Evolutionary conservation across 352 stramenopile species (phyloP).

Genomic region (Hyaloperonospora brassicae): DNA sequence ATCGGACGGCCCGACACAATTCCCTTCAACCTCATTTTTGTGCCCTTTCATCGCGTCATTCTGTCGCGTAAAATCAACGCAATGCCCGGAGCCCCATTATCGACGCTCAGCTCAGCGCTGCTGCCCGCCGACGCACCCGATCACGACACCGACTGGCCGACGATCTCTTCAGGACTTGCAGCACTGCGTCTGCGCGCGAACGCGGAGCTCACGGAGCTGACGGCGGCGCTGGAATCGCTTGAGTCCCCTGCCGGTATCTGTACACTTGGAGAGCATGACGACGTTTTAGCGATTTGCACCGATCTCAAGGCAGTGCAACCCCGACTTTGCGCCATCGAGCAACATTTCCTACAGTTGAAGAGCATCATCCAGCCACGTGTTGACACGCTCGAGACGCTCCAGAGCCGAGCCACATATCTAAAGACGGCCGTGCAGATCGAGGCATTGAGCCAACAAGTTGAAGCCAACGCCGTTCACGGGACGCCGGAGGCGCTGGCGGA

Average conservation of each 20-base stretch:
- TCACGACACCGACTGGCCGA: conserved; percentile 18
- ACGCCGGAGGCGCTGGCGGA: conserved; percentile 36
- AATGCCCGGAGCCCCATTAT: conserved; percentile 7
- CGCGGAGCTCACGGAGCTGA: conserved; percentile 17
- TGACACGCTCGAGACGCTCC: conserved; percentile 27
- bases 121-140: conserved; percentile 11
- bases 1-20: too few relatives aligned
- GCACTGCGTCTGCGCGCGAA: conserved; percentile 12
- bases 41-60: too few relatives aligned
- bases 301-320: conserved; percentile 20
- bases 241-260: not conserved
- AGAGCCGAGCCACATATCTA: conserved; percentile 39
- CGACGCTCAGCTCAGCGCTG: conserved; percentile 17
- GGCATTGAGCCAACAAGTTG: conserved; percentile 37
- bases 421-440: conserved; percentile 45
- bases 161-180: conserved; percentile 12
- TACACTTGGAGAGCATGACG: conserved; percentile 16
- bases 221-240: conserved; percentile 10
- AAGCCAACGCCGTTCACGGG: conserved; percentile 29
- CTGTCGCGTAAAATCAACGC: not conserved
- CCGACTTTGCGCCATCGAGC: conserved; percentile 22
- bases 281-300: conserved; percentile 9
- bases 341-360: conserved; percentile 42
- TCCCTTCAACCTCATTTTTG: too few relatives aligned
- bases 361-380: conserved; percentile 31